These are phyloP conservation scores for Trichoderma sp. DNA, from an alignment of 2,329 filamentous ascomycete species.

Conservation along the genomic window DNA sequence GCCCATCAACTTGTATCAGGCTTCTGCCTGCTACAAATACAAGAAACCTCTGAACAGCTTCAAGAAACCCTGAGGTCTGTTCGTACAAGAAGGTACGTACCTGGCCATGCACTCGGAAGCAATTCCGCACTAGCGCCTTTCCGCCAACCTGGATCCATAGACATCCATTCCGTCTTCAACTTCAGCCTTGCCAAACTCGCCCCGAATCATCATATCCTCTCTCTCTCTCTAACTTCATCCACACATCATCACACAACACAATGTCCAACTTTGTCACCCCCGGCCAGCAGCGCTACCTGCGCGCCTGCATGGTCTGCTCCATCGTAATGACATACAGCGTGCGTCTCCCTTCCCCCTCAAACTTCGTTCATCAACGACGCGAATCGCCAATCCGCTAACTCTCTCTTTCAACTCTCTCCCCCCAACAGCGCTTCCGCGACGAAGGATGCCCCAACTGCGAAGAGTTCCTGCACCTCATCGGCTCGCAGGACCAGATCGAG, in stretches of 20 bases:
- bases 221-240: background rate
- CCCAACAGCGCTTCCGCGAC: constrained; percentile 73
- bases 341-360: constrained; percentile 39
- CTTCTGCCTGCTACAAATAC: too few species aligned
- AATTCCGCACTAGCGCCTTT: constrained; percentile 25
- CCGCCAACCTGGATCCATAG: constrained; percentile 8
- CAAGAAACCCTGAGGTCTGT: too few species aligned
- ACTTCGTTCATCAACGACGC: background rate
- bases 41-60: too few species aligned
- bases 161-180: background rate
- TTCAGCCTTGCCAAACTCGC: constrained; percentile 14
- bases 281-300: constrained; percentile 79
- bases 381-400: background rate
- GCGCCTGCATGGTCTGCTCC: constrained; percentile 98
- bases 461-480: constrained; percentile 79
- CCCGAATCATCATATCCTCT: background rate
- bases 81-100: background rate
- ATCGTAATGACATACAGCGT: constrained; percentile 83
- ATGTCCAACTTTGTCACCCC: constrained; percentile 46
- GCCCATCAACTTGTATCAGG: too few species aligned
- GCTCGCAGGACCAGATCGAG: constrained; percentile 77
- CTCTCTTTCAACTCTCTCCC: too few species aligned
- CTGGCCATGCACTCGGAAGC: background rate
- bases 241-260: background rate
- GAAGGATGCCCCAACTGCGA: constrained; percentile 97